These are phyloP conservation scores for Leishmania aethiopica DNA, from an alignment of 208 protist species.

Conservation along the genomic window DNA sequence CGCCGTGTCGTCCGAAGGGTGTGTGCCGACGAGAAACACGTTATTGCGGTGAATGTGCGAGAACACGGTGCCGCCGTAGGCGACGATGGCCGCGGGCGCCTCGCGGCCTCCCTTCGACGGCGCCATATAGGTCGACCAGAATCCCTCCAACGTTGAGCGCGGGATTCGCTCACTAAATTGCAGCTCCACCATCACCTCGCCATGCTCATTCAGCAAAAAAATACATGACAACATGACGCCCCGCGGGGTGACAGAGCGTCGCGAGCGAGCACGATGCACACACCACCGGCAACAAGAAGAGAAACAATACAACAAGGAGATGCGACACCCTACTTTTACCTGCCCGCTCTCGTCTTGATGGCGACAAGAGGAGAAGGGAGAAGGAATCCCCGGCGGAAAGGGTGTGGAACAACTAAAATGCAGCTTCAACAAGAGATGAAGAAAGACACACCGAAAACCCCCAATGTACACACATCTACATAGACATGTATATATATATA, in stretches of 20 bases:
- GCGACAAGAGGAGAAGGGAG: background rate
- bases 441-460: background rate
- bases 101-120: constrained; percentile 34
- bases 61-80: constrained; percentile 66
- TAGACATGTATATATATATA: too few relatives aligned
- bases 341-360: background rate
- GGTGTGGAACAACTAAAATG: background rate
- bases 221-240: constrained; percentile 68
- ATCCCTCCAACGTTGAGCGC: constrained; percentile 68
- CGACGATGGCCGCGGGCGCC: constrained; percentile 52
- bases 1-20: constrained; percentile 66
- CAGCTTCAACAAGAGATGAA: background rate
- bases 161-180: constrained; percentile 78
- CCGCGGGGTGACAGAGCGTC: background rate
- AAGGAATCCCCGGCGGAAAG: background rate
- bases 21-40: constrained; percentile 75
- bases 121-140: constrained; percentile 73
- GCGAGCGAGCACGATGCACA: background rate
- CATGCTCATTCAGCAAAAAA: constrained; percentile 73
- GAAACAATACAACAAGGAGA: background rate
- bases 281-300: too few relatives aligned
- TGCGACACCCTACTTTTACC: background rate
- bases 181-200: constrained; percentile 91
- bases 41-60: constrained; percentile 73
- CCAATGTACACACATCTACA: too few relatives aligned